phyloP scores from a whole-genome alignment of 1,139 yeast genomes.

The Yamadazyma oceani region DNA sequence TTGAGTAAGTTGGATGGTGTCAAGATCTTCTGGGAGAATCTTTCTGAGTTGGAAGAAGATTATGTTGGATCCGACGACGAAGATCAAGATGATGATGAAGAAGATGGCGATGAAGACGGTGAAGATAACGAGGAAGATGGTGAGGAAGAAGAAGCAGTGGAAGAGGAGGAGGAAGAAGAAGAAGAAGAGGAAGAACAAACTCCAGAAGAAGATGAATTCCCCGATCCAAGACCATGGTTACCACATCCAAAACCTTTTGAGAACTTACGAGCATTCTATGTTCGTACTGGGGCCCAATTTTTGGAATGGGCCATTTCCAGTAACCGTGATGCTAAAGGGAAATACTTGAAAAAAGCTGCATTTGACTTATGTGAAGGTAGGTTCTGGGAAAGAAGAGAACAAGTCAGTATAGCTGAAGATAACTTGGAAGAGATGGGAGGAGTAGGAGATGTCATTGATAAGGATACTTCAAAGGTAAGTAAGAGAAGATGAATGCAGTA shows the following conservation, averaged over 20 bases:
- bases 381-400: slow-evolving; percentile 99
- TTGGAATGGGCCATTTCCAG: slow-evolving; percentile 91
- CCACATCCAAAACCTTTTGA: slow-evolving; percentile 98
- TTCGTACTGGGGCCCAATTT: slow-evolving; percentile 83
- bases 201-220: slow-evolving; percentile 67
- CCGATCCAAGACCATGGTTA: slow-evolving; percentile 93
- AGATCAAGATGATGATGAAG: slow-evolving; percentile 50
- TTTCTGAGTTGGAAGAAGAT: slow-evolving; percentile 38
- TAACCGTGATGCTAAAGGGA: slow-evolving; percentile 85
- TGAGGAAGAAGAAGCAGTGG: slow-evolving; percentile 49
- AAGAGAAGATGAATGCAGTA: too few species aligned
- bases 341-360: slow-evolving; percentile 82
- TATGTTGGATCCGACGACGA: slow-evolving; percentile 40
- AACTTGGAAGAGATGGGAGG: slow-evolving; percentile 88
- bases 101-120: slow-evolving; percentile 58
- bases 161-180: slow-evolving; percentile 52
- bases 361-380: slow-evolving; percentile 91
- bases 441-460: slow-evolving; percentile 85
- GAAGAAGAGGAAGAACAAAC: slow-evolving; percentile 60
- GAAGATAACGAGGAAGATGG: slow-evolving; percentile 65
- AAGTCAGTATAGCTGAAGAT: slow-evolving; percentile 84
- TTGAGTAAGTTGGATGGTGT: slow-evolving; percentile 86
- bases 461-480: slow-evolving; percentile 52
- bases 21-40: slow-evolving; percentile 86
- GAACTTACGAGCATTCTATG: slow-evolving; percentile 74